Conservation (phyloP, 2,329 filamentous ascomycete genomes). For the Claviceps lovelessii region DNA sequence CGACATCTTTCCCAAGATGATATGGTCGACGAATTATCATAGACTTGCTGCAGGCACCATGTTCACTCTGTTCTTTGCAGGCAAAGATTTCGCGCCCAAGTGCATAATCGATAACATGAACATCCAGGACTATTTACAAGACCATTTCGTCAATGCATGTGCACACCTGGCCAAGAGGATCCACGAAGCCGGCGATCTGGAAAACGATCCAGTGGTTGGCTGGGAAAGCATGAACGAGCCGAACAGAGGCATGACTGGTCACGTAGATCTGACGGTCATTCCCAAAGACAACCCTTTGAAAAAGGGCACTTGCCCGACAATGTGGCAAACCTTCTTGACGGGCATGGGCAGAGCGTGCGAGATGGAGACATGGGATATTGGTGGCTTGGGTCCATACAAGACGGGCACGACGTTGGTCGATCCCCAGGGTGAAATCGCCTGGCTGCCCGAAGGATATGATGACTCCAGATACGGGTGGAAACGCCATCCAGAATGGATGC, state of each 20-base stretch:
- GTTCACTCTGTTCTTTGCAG: slow-evolving; percentile 88
- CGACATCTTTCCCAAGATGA: slow-evolving; percentile 89
- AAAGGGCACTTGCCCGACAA: slow-evolving; percentile 83
- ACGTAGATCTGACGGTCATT: slow-evolving; percentile 65
- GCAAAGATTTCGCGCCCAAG: slow-evolving; percentile 83
- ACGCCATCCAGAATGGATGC: slow-evolving; percentile 72
- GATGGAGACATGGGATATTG: slow-evolving; percentile 86
- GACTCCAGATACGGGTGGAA: slow-evolving; percentile 85
- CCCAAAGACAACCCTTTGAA: slow-evolving; percentile 80
- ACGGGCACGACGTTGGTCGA: slow-evolving; percentile 72
- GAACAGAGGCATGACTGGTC: slow-evolving; percentile 73
- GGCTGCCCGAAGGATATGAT: slow-evolving; percentile 71
- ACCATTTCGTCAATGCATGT: slow-evolving; percentile 70
- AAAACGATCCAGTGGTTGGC: slow-evolving; percentile 75
- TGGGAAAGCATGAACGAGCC: slow-evolving; percentile 98
- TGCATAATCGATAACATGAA: slow-evolving; percentile 90
- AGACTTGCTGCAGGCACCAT: slow-evolving; percentile 77
- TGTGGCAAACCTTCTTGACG: slow-evolving; percentile 84
- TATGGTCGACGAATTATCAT: slow-evolving; percentile 96
- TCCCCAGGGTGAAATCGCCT: slow-evolving; percentile 70
- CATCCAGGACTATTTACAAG: slow-evolving; percentile 88
- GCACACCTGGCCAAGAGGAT: slow-evolving; percentile 72
- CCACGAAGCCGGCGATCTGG: slow-evolving; percentile 76
- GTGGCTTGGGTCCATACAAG: slow-evolving; percentile 81
- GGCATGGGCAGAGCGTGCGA: slow-evolving; percentile 87